Evolutionary conservation across 139 green algal genomes (phyloP), one percentile per base, ranked within the genome.

Genomic region (Haematococcus sp.): DNA sequence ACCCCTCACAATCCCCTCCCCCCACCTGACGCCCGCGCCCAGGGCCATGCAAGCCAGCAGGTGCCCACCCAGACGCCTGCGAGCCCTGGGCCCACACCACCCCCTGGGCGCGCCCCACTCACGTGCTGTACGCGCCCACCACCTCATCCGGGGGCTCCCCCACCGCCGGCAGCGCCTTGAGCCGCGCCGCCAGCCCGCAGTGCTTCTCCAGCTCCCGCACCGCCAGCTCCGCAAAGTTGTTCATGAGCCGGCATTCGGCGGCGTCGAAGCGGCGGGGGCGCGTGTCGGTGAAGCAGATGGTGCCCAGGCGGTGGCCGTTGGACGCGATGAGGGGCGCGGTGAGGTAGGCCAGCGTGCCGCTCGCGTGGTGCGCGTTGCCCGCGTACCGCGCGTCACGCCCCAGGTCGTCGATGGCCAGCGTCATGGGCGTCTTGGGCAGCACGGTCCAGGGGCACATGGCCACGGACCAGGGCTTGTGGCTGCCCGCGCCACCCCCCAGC

Each of bases 171-270:
- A 15, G 59, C 4, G 20, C 63, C 63, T 25, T 25, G 31, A 52
- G 17, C 31, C 49, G 46, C 17, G 4, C 49, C 28, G 46, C 9
- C 67, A 73, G 28, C 27, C 19, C 4, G 4, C 52, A 11, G 49
- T 64, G 27, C 49, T 56, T 89, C 71, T 94, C 89, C 55, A 92
- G 78, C 63, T 91, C 89, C 2, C 86, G 73, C 44, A 91, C 82
- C 0, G 84, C 83, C 25, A 95, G 77, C 71, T 94, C 89, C 15
- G 90, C 84, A 75, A 93, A 89, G 70, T 92, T 90, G 52, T 80
- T 77, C 46, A 95, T 84, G 55, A 96, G 55, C 20, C 87, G 86
- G 77, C 80, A 82, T 33, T 87, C 69, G 34, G 89, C 80, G 9
- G 76, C 70, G 23, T 77, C 76, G 40, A 78, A 75, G 25, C 54